Evolutionary conservation across 805 yeast genomes (phyloP), one percentile per base, ranked within the genome.

Genomic region (Peterozyma toletana): DNA sequence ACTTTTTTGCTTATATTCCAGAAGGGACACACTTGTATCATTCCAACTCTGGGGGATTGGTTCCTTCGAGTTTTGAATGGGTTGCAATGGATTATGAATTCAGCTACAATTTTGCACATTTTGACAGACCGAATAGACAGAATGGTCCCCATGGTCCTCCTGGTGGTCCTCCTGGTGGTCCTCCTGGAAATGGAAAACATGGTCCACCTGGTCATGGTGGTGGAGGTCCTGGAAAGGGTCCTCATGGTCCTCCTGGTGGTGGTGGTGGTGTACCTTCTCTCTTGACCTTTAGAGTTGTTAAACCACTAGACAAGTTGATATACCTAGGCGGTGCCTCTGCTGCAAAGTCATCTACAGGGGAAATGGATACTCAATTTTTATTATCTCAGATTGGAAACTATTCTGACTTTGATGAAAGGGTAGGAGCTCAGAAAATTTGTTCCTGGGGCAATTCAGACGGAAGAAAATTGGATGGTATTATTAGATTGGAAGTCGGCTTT

Each of bases 321-420:
- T 68, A 70, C 41, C 54, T 80, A n/a, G 85, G 80, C 48, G 86
- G 86, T 5, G 83, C 85, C 0, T 77, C 83, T 29, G 86, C 84
- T n/a, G 77, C 84, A 0, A 80, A 79, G 54, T 60, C 70, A 0
- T 35, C 43, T 1, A 67, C 77, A 1, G 85, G 85, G 4, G 80
- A 75, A 52, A 78, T 78, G 84, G 86, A 80, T 53, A 68, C 77
- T 1, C 81, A 77, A 50, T 57, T 57, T 38, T 44, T 76, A 40
- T 52, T 72, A 3, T 63, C 78, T 16, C 55, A 68, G 50, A 39
- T 48, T 36, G 54, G 56, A 6, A 43, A 56, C 4, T 60, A 60
- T 33, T 58, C 53, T 3, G 57, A 53, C 1, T 58, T 63, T 49
- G 45, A 60, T 35, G 86, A 80, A 53, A 40, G 72, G 13, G 51